A percentile compares a stretch with the other conserved stretches of the same genome.
These are phyloP conservation scores for Clonostachys byssicola DNA, from an alignment of 2,329 filamentous ascomycete species.

Conservation along the genomic window DNA sequence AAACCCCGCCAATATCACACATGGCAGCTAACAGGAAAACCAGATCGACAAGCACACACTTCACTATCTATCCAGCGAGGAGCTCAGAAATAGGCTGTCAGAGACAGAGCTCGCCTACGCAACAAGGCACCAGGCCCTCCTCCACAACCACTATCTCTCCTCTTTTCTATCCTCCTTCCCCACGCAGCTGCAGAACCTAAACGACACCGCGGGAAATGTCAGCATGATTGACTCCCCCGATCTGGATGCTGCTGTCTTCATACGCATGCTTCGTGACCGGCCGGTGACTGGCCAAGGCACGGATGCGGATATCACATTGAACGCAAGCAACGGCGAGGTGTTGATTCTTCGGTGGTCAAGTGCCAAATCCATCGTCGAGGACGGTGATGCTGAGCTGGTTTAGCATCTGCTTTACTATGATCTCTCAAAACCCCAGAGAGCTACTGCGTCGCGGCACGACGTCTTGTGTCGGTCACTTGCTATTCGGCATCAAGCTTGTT, in stretches of 20 bases:
- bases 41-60: slow-evolving; percentile 75
- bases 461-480: too few species aligned
- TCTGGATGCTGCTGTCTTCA: slow-evolving; percentile 77
- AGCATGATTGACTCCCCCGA: slow-evolving; percentile 93
- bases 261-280: slow-evolving; percentile 62
- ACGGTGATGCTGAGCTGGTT: slow-evolving; percentile 53
- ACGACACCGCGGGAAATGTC: slow-evolving; percentile 84
- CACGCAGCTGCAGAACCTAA: slow-evolving; percentile 71
- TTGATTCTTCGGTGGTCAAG: slow-evolving; percentile 72
- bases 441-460: too few species aligned
- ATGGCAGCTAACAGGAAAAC: not conserved
- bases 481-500: too few species aligned
- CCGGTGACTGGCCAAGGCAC: slow-evolving; percentile 58
- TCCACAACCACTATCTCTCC: slow-evolving; percentile 78
- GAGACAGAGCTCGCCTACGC: slow-evolving; percentile 77
- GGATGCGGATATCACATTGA: slow-evolving; percentile 56
- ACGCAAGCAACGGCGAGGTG: slow-evolving; percentile 58
- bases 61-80: slow-evolving; percentile 61
- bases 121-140: slow-evolving; percentile 75
- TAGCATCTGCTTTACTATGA: slow-evolving; percentile 24
- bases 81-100: slow-evolving; percentile 62
- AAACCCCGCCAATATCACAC: not conserved
- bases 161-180: slow-evolving; percentile 87
- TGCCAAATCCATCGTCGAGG: slow-evolving; percentile 56
- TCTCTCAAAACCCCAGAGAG: not conserved